Percentiles rank a stretch among this genome's conserved stretches.
Conservation (phyloP, 768 basidiomycete species). For the Podaxis carcinomalis region DNA sequence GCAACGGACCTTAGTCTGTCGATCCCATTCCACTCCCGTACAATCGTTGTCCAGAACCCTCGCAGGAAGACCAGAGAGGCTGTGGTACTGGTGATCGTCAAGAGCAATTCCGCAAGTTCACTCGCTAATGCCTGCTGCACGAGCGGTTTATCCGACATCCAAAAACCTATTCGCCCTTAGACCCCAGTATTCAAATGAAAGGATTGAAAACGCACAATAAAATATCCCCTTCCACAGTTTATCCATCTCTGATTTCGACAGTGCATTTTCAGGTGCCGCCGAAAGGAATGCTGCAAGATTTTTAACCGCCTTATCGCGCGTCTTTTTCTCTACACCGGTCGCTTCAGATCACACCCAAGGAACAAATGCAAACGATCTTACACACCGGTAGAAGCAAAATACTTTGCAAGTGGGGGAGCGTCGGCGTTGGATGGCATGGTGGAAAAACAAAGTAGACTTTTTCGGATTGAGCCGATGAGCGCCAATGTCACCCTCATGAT, state of each 20-base stretch:
- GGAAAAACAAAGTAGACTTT: constrained; percentile 15
- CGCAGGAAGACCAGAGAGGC: constrained; percentile 72
- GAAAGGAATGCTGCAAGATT: constrained; percentile 78
- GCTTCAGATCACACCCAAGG: not conserved
- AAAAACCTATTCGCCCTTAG: constrained; percentile 64
- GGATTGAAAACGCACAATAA: constrained; percentile 61
- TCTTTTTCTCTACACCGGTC: constrained; percentile 65
- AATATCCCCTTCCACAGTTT: constrained; percentile 98
- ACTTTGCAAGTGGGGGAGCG: constrained; percentile 77
- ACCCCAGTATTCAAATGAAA: not conserved
- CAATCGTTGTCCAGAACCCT: constrained; percentile 89
- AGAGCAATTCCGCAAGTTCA: constrained; percentile 77
- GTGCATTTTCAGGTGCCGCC: constrained; percentile 48
- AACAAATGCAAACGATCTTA: constrained; percentile 9
- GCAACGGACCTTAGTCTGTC: constrained; percentile 75
- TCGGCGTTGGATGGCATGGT: constrained; percentile 25
- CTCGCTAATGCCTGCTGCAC: constrained; percentile 90
- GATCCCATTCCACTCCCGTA: constrained; percentile 91
- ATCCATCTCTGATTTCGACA: constrained; percentile 75
- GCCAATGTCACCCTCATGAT: not conserved
- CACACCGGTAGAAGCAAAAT: constrained; percentile 87
- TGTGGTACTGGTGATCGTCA: constrained; percentile 55
- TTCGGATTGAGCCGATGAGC: constrained; percentile 11
- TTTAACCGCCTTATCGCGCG: constrained; percentile 87
- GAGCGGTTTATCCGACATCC: constrained; percentile 99